Evolutionary conservation across 345 rosid genomes (phyloP), one percentile per base, ranked within the genome.

Genomic region (Excoecaria cochinchinensis): DNA sequence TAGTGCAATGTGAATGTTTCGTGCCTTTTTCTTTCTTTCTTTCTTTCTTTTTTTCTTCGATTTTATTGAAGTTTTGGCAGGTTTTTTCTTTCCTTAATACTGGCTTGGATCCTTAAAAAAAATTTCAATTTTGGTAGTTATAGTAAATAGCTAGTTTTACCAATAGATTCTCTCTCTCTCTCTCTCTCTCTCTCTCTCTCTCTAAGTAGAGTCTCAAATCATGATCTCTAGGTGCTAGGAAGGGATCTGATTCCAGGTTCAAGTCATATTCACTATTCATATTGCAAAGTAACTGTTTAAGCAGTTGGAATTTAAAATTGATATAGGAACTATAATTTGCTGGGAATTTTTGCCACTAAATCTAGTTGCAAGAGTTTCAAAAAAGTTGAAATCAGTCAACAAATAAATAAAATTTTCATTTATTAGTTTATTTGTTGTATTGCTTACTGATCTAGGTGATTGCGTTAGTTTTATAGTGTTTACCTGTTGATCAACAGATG

Each of bases 401-500:
- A 22, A 56, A 47, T 5, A 6, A 1, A 52, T 57, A 16, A 24
- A 64, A 8, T 19, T 65, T 67, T 25, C 31, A 9, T 16, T 47
- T 50, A 31, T 31, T 31, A 24, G 1, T 9, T 44, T 47, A 22
- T 22, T 67, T 24, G 3, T 14, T 4, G 9, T 13, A 8, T 22
- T 48, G 4, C 5, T 51, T 44, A 44, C 25, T 16, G 39, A 5
- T 74, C 36, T 38, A 58, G 48, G 46, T 58, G 13, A 47, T 51
- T n/a, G 38, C 16, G 19, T 60, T 48, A 0, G 5, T 63, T n/a
- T 39, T 51, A 14, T 31, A 8, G 13, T 66, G 50, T 48, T 31
- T 60, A 22, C 2, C 56, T 19, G 46, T 44, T 74, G 57, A 52
- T 75, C 64, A 13, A 36, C 84, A 92, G 99, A 95, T 86, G 99